Base-by-base conservation (phyloP, 2,329 filamentous ascomycete genomes). In the Coniochaeta sp. region DNA sequence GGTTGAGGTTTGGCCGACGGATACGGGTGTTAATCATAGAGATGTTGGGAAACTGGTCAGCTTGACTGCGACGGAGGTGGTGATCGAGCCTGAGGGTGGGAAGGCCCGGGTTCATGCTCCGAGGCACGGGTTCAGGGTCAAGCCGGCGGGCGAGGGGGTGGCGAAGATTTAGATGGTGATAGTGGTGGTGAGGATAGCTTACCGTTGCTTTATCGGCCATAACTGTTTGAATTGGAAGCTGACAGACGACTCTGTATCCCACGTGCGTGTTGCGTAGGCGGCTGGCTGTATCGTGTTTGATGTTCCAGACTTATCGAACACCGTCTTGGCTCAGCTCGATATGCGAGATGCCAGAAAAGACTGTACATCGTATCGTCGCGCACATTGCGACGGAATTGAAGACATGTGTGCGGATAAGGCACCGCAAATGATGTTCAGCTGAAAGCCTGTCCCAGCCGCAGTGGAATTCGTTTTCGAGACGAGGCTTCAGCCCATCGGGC, bases 1-100 rank as follows among this genome's bases (percentile, higher is more conserved):
- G 42, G 79, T 89, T 3, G 69, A 75, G 61, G 65, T 87, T 24
- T 82, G 75, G 71, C 85, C 84, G 5, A 78, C 75, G 2, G 85
- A 89, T 62, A 77, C 78, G 42, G 85, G 84, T 6, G 74, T 68
- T 50, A 72, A 64, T n/a, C 73, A 83, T 61, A 77, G 74, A 56
- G 85, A 88, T 60, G 61, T 63, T 1, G 85, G 85, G 0, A 67
- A 52, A 38, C 66, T 88, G 54, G 67, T 84, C 13, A 71, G 71
- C 24, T 60, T 87, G 49, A 71, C 71, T 40, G 61, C 61, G 20
- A 67, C 71, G 45, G 81, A 87, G 69, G 71, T 83, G 7, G 82
- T 85, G 1, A 70, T 86, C 55, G 76, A n/a, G n/a, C n/a, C n/a
- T n/a, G n/a, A 65, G 52, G 67, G 65, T 24, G 69, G 69, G 10